Conservation (phyloP, 805 yeast genomes). For the Candida ortonii region DNA sequence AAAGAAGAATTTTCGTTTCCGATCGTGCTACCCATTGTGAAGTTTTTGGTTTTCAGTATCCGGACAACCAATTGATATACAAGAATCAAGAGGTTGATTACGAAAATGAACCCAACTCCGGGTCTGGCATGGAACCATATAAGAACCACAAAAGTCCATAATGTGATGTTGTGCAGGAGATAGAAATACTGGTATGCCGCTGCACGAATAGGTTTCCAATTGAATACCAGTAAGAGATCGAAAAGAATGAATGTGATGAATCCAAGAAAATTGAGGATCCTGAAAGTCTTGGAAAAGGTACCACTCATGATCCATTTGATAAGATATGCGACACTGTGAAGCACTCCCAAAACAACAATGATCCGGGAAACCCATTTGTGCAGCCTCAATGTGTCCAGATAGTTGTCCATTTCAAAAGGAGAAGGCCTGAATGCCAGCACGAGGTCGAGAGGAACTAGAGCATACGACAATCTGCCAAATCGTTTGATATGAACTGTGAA, state of each 20-base stretch:
- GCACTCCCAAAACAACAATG: slow-evolving; percentile 40
- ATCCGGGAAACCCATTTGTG: slow-evolving; percentile 74
- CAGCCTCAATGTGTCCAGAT: slow-evolving; percentile 51
- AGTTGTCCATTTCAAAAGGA: slow-evolving; percentile 45
- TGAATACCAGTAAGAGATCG: slow-evolving; percentile 39
- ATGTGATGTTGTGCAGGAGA: slow-evolving; percentile 50
- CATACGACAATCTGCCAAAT: slow-evolving; percentile 59
- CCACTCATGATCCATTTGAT: slow-evolving; percentile 43
- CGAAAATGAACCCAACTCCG: slow-evolving; percentile 43
- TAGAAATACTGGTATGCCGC: slow-evolving; percentile 53
- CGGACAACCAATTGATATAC: slow-evolving; percentile 38
- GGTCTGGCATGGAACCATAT: slow-evolving; percentile 70
- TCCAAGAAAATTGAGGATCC: slow-evolving; percentile 50
- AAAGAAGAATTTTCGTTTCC: slow-evolving; percentile 24
- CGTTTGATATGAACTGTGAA: slow-evolving; percentile 47
- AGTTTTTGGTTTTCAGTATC: slow-evolving; percentile 21
- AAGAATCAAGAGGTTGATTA: slow-evolving; percentile 32
- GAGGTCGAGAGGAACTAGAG: slow-evolving; percentile 56
- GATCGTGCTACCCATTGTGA: slow-evolving; percentile 21
- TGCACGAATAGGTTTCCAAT: slow-evolving; percentile 49
- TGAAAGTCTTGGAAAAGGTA: slow-evolving; percentile 36
- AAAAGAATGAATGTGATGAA: slow-evolving; percentile 39
- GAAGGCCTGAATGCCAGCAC: slow-evolving; percentile 56
- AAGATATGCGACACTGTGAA: slow-evolving; percentile 55
- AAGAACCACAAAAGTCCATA: slow-evolving; percentile 43